These are phyloP conservation scores for Ramaria rubella DNA, from an alignment of 768 basidiomycete genomes.

Conservation along the genomic window DNA sequence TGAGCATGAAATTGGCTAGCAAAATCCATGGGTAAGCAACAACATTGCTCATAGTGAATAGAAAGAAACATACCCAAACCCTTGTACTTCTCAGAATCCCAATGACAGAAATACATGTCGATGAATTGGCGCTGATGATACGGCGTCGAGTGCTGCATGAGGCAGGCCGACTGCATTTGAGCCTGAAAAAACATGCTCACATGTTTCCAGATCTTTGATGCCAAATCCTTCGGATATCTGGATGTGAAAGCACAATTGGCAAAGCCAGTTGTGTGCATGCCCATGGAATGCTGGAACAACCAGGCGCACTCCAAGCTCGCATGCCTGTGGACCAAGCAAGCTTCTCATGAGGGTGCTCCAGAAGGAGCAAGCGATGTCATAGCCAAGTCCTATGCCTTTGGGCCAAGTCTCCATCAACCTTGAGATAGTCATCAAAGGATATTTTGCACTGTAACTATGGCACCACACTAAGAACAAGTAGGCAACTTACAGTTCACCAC, in stretches of 20 bases:
- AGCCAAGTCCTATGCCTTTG: slow-evolving; percentile 13
- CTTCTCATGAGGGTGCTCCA: slow-evolving; percentile 13
- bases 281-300: slow-evolving; percentile 21
- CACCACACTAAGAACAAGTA: too few relatives aligned
- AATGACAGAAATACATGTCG: slow-evolving; percentile 26
- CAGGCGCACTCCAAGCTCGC: slow-evolving; percentile 1
- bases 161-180: slow-evolving; percentile 22
- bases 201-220: slow-evolving; percentile 30
- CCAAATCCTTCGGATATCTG: slow-evolving; percentile 25
- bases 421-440: slow-evolving; percentile 12
- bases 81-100: slow-evolving; percentile 30
- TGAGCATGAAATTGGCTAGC: too few relatives aligned
- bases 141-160: slow-evolving; percentile 20
- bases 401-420: slow-evolving; percentile 12
- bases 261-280: slow-evolving; percentile 15
- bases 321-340: slow-evolving; percentile 5
- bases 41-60: too few relatives aligned
- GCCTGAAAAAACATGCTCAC: slow-evolving; percentile 26
- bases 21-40: too few relatives aligned
- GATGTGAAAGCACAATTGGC: slow-evolving; percentile 28
- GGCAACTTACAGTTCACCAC: too few relatives aligned
- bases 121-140: slow-evolving; percentile 25
- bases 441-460: slow-evolving; percentile 20
- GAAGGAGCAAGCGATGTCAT: slow-evolving; percentile 21
- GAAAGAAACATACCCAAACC: slow-evolving; percentile 25